Base-by-base conservation (phyloP, 140 eudicot species). In the Artemisia princeps region DNA sequence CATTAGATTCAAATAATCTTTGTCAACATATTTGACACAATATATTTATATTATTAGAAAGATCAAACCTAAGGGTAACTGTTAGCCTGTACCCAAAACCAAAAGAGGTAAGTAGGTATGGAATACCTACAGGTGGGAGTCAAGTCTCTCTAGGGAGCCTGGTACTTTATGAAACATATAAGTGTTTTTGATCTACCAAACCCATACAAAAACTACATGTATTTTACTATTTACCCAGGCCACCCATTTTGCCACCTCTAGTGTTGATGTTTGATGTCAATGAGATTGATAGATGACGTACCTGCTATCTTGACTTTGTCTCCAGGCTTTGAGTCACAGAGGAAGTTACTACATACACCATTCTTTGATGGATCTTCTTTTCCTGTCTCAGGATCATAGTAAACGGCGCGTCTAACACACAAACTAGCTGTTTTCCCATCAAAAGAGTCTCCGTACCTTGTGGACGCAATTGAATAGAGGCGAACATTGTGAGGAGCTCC, bases 401-500 rank as follows among this genome's bases (percentile, higher is more conserved):
- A 91, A 48, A 87, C 91, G 48, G 97, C 97, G 45, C 97, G 90
- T 45, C 97, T 73, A 50, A 91, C 97, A 62, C 97, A 91, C 56
- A 91, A 78, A 80, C 88, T 87, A 42, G 96, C 91, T 0, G 97
- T 91, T 78, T 87, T 91, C 19, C 97, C 96, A 80, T 91, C 95
- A 65, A 85, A 91, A 65, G 40, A 54, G 77, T 91, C 97, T 16
- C 97, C 97, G 52, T 91, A 91, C 72, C 96, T 85, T 37, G 97
- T 84, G 14, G 97, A 91, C 57, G 97, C 97, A 61, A 91, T 91
- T 65, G 97, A 91, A 45, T 91, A 91, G 7, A 91, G 88, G 56
- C 97, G 88, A 40, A 87, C 96, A 78, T 91, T 91, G 62, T 90
- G 90, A n/a, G 97, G 97, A 48, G 62, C 75, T 28, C 97, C 97